phyloP scores from a whole-genome alignment of 1,284 basidiomycete species.

The Microstroma glucosiphilum region DNA sequence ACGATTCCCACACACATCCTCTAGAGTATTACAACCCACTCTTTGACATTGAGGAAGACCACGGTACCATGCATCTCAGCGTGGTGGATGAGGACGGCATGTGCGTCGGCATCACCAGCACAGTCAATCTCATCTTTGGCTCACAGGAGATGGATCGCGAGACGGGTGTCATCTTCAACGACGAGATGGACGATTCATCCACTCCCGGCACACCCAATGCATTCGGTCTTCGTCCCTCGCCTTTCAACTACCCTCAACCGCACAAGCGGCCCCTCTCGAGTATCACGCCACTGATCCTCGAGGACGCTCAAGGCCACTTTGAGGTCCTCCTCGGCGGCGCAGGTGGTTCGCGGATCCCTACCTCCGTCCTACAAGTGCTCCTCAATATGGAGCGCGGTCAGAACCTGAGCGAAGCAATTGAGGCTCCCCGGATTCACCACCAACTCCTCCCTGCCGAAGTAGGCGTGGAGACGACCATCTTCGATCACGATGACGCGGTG shows the following conservation, averaged over 20 bases:
- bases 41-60: conserved; percentile 69
- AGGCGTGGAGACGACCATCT: conserved; percentile 33
- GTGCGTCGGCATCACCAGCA: conserved; percentile 76
- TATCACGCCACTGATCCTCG: conserved; percentile 71
- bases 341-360: conserved; percentile 80
- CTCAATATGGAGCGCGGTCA: conserved; percentile 76
- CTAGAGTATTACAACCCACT: conserved; percentile 76
- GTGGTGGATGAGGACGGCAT: conserved; percentile 63
- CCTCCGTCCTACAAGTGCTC: conserved; percentile 70
- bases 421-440: conserved; percentile 81
- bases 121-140: conserved; percentile 82
- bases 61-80: conserved; percentile 82
- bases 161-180: conserved; percentile 81
- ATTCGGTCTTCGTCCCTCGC: conserved; percentile 77
- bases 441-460: conserved; percentile 55
- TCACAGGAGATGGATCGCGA: conserved; percentile 72
- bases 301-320: conserved; percentile 63
- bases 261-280: conserved; percentile 83
- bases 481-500: conserved; percentile 8
- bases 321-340: conserved; percentile 72
- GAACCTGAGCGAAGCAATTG: conserved; percentile 72
- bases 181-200: conserved; percentile 89
- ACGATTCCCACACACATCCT: conserved; percentile 63
- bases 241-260: conserved; percentile 49
- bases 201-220: conserved; percentile 71